These are phyloP conservation scores for Arthrobotrys sphaeroides DNA, from an alignment of 2,329 filamentous ascomycete genomes.

Conservation along the genomic window DNA sequence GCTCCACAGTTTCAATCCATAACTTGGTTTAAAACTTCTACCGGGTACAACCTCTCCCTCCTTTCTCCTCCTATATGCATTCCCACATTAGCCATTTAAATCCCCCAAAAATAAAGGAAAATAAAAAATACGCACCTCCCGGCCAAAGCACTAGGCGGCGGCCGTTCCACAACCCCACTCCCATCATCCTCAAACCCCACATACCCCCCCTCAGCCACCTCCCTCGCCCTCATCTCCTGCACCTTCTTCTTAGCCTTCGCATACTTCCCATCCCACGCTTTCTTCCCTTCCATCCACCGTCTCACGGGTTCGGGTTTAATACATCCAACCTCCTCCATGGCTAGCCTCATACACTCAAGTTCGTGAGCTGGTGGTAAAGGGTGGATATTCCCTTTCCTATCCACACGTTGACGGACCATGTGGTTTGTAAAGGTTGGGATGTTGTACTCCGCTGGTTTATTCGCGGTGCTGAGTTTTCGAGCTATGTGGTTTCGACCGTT, in stretches of 20 bases:
- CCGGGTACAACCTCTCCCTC: conserved; percentile 32
- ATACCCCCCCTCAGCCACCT: conserved; percentile 70
- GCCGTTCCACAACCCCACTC: conserved; percentile 70
- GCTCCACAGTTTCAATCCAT: conserved; percentile 83
- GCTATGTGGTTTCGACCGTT: conserved; percentile 12
- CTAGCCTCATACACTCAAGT: conserved; percentile 73
- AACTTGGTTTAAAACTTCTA: conserved; percentile 64
- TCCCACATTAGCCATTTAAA: conserved; percentile 63
- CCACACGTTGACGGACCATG: conserved; percentile 92
- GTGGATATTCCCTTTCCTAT: conserved; percentile 77
- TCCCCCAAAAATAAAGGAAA: conserved; percentile 23
- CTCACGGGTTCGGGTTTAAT: conserved; percentile 81
- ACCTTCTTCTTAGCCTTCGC: conserved; percentile 73
- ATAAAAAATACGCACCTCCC: conserved; percentile 65
- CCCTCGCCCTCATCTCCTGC: conserved; percentile 76
- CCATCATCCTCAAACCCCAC: conserved; percentile 45
- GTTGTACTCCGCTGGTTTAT: background rate
- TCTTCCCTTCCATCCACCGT: conserved; percentile 82
- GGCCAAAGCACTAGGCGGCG: conserved; percentile 84
- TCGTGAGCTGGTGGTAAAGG: conserved; percentile 72
- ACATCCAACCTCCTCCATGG: conserved; percentile 74
- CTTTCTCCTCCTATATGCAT: conserved; percentile 28
- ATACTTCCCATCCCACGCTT: conserved; percentile 77
- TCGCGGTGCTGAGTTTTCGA: conserved; percentile 7
- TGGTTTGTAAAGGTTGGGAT: conserved; percentile 72